Evolutionary conservation across 306 rosid species (phyloP).

Genomic region (Ceratonia siliqua): DNA sequence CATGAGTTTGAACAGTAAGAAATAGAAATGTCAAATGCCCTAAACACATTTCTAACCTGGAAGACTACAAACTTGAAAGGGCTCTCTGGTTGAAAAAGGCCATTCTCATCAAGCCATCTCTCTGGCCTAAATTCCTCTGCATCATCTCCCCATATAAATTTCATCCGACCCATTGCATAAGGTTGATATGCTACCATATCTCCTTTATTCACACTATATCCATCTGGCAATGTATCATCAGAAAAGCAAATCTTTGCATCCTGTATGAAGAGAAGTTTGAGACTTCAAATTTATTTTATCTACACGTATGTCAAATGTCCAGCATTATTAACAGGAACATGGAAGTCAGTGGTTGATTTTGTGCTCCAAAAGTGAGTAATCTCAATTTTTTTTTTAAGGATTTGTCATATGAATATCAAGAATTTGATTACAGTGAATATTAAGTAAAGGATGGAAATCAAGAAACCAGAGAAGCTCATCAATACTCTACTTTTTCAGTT

Average conservation of each 20-base stretch:
- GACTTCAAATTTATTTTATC: not conserved
- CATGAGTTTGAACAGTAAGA: not conserved
- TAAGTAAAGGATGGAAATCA: not conserved
- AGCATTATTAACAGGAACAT: slow-evolving; percentile 4
- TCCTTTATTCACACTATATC: slow-evolving; percentile 64
- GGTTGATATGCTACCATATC: slow-evolving; percentile 67
- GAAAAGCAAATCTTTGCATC: slow-evolving; percentile 70
- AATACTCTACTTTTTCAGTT: not conserved
- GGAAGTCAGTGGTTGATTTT: not conserved
- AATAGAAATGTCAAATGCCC: not conserved
- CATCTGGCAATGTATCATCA: slow-evolving; percentile 78
- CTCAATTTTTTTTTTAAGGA: too few species aligned
- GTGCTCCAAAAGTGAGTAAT: not conserved
- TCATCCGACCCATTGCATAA: slow-evolving; percentile 90
- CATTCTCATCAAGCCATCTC: slow-evolving; percentile 72
- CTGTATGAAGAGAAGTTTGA: slow-evolving; percentile 36
- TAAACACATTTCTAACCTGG: slow-evolving; percentile 51
- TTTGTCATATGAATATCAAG: not conserved
- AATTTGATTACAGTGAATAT: not conserved
- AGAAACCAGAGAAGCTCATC: slow-evolving; percentile 1
- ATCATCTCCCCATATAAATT: slow-evolving; percentile 81
- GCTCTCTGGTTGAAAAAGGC: slow-evolving; percentile 59
- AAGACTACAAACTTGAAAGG: slow-evolving; percentile 80
- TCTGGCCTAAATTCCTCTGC: slow-evolving; percentile 71
- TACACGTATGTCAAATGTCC: not conserved